phyloP scores from a whole-genome alignment of 75 land plant species.

The Sequoiadendron giganteum region DNA sequence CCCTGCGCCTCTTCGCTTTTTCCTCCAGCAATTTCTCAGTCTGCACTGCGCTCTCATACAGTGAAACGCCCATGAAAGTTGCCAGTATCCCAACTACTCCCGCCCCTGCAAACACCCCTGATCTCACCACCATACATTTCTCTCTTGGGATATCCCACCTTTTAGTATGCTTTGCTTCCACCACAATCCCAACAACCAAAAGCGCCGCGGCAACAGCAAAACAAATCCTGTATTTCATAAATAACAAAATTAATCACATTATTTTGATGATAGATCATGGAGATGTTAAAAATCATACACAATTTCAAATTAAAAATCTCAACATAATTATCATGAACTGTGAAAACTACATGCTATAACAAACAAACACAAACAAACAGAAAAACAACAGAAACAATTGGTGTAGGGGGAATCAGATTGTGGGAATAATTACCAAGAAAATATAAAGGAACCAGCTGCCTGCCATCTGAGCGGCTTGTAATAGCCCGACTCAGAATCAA shows the following conservation, averaged over 20 bases:
- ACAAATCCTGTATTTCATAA: slow-evolving; percentile 31
- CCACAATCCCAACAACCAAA: slow-evolving; percentile 47
- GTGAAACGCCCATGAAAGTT: slow-evolving; percentile 40
- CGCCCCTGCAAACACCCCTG: slow-evolving; percentile 53
- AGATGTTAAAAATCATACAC: no score
- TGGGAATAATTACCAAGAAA: slow-evolving; percentile 40
- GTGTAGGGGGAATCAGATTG: no score
- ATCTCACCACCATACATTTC: slow-evolving; percentile 31
- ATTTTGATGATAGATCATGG: no score
- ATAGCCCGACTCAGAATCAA: slow-evolving; percentile 15
- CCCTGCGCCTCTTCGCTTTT: slow-evolving; percentile 17
- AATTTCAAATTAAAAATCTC: no score
- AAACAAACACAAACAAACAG: no score
- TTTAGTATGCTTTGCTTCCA: slow-evolving; percentile 52
- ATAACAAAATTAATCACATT: not conserved
- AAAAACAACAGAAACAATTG: no score
- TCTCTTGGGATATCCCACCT: slow-evolving; percentile 36
- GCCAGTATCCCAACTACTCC: slow-evolving; percentile 46
- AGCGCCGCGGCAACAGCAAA: slow-evolving; percentile 55
- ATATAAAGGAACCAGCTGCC: slow-evolving; percentile 48
- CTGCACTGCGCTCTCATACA: slow-evolving; percentile 40
- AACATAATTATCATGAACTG: no score
- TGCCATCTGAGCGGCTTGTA: slow-evolving; percentile 34
- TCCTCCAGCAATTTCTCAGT: slow-evolving; percentile 24
- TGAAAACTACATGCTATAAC: no score